A percentile compares a stretch with the other conserved stretches of the same genome.
These are phyloP conservation scores for Cercospora janseana DNA, from an alignment of 2,329 filamentous ascomycete genomes.

Conservation along the genomic window DNA sequence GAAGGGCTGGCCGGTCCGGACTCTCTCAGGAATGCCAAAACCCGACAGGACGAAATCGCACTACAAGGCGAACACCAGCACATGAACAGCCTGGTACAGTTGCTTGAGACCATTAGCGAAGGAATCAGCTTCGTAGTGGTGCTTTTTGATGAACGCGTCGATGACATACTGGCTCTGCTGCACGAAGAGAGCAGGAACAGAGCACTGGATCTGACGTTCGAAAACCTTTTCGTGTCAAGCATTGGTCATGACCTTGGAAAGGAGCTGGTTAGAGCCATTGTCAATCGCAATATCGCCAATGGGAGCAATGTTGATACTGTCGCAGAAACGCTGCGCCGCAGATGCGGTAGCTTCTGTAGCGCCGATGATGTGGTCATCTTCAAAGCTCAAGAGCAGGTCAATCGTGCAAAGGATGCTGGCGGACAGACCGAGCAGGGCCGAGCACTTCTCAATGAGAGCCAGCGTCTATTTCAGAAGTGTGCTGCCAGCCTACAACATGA, in stretches of 20 bases:
- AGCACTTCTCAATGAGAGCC: conserved; percentile 80
- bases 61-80: conserved; percentile 93
- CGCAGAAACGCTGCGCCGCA: conserved; percentile 84
- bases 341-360: conserved; percentile 96
- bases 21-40: conserved; percentile 72
- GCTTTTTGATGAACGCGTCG: conserved; percentile 87
- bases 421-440: conserved; percentile 73
- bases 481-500: conserved; percentile 72
- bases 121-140: conserved; percentile 95
- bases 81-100: conserved; percentile 76
- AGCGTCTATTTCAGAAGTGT: conserved; percentile 84
- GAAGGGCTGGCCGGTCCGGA: conserved; percentile 91
- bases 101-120: conserved; percentile 89
- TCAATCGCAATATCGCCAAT: conserved; percentile 95
- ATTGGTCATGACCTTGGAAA: conserved; percentile 87
- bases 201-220: conserved; percentile 77
- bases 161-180: conserved; percentile 79
- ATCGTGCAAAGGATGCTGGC: conserved; percentile 77
- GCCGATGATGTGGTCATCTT: conserved; percentile 97
- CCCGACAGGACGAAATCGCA: conserved; percentile 85
- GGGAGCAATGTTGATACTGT: conserved; percentile 97
- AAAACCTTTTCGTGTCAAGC: conserved; percentile 76
- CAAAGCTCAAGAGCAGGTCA: conserved; percentile 93
- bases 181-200: conserved; percentile 67
- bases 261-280: conserved; percentile 92